Evolutionary conservation across 2,329 filamentous ascomycete species (phyloP).

Genomic region (Tolypocladium tundrense): DNA sequence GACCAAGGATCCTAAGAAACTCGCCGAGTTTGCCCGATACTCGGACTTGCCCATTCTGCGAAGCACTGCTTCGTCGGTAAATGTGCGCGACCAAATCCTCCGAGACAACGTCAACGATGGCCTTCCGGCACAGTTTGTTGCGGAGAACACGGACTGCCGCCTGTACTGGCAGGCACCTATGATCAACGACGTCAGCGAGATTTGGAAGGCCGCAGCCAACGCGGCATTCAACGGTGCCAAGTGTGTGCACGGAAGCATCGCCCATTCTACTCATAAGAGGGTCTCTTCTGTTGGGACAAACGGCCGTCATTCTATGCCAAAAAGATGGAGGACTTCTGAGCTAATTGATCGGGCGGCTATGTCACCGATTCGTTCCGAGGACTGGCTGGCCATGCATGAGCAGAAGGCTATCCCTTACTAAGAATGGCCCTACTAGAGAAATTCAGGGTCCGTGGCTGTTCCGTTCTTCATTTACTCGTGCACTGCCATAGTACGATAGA

Average conservation of each 20-base stretch:
- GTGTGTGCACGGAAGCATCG: constrained; percentile 26
- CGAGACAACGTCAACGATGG: constrained; percentile 25
- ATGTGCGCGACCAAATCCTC: constrained; percentile 29
- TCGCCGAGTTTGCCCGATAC: constrained; percentile 20
- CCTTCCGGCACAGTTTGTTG: constrained; percentile 35
- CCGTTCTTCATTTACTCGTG: not conserved
- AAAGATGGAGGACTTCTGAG: not conserved
- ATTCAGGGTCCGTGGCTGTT: not conserved
- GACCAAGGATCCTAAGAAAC: constrained; percentile 14
- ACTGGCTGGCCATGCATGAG: constrained; percentile 3
- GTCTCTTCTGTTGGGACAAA: not conserved
- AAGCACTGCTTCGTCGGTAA: constrained; percentile 21
- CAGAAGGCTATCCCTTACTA: constrained; percentile 2
- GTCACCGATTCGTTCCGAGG: not conserved
- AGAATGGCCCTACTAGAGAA: not conserved
- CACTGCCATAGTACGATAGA: not conserved
- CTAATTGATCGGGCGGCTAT: not conserved
- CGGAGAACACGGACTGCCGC: constrained; percentile 37
- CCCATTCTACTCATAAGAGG: not conserved
- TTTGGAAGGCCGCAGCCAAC: constrained; percentile 34
- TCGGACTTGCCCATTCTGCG: constrained; percentile 20
- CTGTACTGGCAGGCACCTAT: constrained; percentile 41
- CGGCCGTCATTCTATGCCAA: not conserved
- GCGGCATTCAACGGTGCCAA: constrained; percentile 29
- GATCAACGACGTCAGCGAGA: constrained; percentile 31